Evolutionary conservation across 352 stramenopile genomes (phyloP).

Genomic region (Blastocystis sp.): DNA sequence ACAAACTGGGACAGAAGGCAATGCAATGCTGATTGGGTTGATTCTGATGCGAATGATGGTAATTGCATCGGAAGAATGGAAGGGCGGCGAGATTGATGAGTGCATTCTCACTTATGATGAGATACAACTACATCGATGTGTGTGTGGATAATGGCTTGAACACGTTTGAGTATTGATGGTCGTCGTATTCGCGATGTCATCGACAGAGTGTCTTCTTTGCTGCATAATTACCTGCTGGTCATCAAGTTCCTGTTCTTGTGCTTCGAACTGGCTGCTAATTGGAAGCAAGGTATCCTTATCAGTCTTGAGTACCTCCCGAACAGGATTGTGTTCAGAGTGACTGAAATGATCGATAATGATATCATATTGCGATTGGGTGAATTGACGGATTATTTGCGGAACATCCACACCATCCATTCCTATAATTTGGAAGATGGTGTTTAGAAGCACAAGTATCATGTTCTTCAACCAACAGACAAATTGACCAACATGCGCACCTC

Average conservation of each 20-base stretch:
- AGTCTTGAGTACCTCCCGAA: slow-evolving; percentile 4
- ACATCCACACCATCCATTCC: slow-evolving; percentile 23
- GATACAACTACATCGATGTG: too few species aligned
- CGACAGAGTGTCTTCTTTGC: neutral
- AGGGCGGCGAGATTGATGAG: too few species aligned
- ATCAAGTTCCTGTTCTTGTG: neutral
- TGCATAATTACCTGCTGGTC: slow-evolving; percentile 1
- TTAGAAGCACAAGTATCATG: neutral
- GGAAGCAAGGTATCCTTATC: neutral
- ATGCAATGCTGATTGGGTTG: too few species aligned
- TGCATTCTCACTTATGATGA: too few species aligned
- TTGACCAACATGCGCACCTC: neutral
- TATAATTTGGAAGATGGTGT: neutral
- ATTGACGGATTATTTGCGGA: slow-evolving; percentile 38
- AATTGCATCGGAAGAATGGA: too few species aligned
- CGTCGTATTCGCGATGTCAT: slow-evolving; percentile 25
- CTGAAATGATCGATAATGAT: neutral
- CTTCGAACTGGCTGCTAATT: neutral
- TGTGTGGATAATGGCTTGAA: too few species aligned
- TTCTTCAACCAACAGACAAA: neutral
- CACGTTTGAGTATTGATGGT: slow-evolving; percentile 15
- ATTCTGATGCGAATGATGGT: too few species aligned
- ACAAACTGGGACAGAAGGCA: too few species aligned
- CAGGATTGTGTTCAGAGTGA: neutral
- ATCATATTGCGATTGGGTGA: neutral